Evolutionary conservation across 2,329 filamentous ascomycete species (phyloP).

Genomic region (Colletotrichum endophyticum): DNA sequence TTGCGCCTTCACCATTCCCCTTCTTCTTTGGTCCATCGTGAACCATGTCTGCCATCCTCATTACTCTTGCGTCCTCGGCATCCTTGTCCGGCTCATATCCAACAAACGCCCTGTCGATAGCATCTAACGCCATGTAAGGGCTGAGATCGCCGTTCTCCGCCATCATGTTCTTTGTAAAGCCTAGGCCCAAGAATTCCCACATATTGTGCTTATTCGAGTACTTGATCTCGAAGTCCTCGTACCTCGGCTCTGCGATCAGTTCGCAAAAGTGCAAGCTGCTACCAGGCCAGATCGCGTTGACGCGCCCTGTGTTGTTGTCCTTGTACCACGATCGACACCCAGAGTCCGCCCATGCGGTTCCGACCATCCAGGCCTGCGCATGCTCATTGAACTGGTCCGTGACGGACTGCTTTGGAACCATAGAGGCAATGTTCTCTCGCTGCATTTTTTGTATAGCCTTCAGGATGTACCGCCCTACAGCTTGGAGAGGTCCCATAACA

Average conservation of each 20-base stretch:
- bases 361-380: neutral
- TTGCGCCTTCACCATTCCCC: fast-evolving
- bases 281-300: neutral
- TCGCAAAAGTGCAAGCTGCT: neutral
- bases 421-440: neutral
- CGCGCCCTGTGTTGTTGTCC: neutral
- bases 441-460: neutral
- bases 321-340: neutral
- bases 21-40: neutral
- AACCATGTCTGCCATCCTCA: neutral
- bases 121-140: neutral
- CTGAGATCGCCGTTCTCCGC: neutral
- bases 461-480: neutral
- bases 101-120: neutral
- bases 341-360: neutral
- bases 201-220: neutral
- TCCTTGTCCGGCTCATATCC: neutral
- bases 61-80: neutral
- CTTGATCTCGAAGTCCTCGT: neutral
- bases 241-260: neutral
- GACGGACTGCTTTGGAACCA: neutral
- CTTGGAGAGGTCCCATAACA: neutral
- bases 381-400: neutral
- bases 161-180: neutral
- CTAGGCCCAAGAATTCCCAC: neutral